Percentiles rank a stretch among this genome's conserved stretches.
Evolutionary conservation across 768 basidiomycete species (phyloP).

Genomic region (Auriscalpium vulgare): DNA sequence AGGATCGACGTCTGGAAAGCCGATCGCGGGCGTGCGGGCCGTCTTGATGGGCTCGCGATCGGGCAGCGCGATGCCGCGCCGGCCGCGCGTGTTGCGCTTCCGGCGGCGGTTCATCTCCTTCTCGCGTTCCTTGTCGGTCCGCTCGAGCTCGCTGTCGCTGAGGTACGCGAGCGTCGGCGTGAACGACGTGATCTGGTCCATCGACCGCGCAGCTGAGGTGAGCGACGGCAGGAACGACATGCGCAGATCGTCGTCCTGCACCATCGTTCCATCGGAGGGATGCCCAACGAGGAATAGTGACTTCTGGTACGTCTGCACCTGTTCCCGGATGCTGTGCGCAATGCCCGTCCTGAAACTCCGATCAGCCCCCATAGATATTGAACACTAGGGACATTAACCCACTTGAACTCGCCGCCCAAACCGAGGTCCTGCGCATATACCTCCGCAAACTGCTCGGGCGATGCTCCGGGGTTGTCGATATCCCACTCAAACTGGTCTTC

Average conservation of each 20-base stretch:
- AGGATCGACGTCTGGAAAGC: constrained; percentile 73
- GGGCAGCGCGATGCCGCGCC: constrained; percentile 75
- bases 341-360: constrained; percentile 69
- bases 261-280: constrained; percentile 65
- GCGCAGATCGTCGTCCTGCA: constrained; percentile 88
- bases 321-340: constrained; percentile 92
- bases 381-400: constrained; percentile 21
- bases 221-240: constrained; percentile 84
- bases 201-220: constrained; percentile 57
- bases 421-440: constrained; percentile 83
- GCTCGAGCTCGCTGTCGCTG: constrained; percentile 82
- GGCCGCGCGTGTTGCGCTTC: constrained; percentile 76
- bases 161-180: constrained; percentile 89
- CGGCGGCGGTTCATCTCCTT: constrained; percentile 84
- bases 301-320: constrained; percentile 86
- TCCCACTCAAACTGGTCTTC: constrained; percentile 99
- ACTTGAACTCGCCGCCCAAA: constrained; percentile 89
- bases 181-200: constrained; percentile 70
- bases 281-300: constrained; percentile 88
- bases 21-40: constrained; percentile 81
- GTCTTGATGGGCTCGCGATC: constrained; percentile 92
- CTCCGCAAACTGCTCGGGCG: constrained; percentile 90
- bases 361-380: not conserved
- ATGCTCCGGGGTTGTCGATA: constrained; percentile 66
- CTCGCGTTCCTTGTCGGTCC: constrained; percentile 87